A percentile compares a stretch with the other conserved stretches of the same genome.
phyloP scores from a whole-genome alignment of 345 rosid species.

The Mangifera indica region DNA sequence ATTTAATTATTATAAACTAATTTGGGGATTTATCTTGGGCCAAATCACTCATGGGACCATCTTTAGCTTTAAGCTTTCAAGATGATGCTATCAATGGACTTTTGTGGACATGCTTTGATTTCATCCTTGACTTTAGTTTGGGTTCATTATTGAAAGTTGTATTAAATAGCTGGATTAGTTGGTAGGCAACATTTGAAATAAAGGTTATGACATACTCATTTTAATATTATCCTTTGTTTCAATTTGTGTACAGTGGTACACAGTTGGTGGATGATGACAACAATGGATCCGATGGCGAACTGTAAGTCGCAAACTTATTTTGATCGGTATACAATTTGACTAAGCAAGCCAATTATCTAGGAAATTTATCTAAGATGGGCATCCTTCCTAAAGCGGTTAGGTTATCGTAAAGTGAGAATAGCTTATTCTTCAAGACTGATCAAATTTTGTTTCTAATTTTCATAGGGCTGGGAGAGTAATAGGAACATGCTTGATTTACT shows the following conservation, averaged over 20 bases:
- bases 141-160: background rate
- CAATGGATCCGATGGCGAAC: slow-evolving; percentile 39
- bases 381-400: slow-evolving; percentile 10
- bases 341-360: background rate
- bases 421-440: background rate
- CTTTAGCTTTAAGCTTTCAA: background rate
- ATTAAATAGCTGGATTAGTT: background rate
- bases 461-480: background rate
- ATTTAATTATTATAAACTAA: background rate
- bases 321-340: background rate
- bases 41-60: background rate
- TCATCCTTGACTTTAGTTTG: background rate
- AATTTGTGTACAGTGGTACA: slow-evolving; percentile 30
- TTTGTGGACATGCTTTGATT: background rate
- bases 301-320: slow-evolving; percentile 23
- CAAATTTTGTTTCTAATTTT: background rate
- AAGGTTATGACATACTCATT: background rate
- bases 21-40: background rate
- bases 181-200: background rate
- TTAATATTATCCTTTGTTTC: background rate
- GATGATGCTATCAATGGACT: background rate
- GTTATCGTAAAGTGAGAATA: slow-evolving; percentile 4
- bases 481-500: background rate
- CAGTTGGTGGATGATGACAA: slow-evolving; percentile 4
- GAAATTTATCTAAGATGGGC: slow-evolving; percentile 5